Conservation (phyloP, 2,329 filamentous ascomycete genomes). For the Xylariaceae sp. region DNA sequence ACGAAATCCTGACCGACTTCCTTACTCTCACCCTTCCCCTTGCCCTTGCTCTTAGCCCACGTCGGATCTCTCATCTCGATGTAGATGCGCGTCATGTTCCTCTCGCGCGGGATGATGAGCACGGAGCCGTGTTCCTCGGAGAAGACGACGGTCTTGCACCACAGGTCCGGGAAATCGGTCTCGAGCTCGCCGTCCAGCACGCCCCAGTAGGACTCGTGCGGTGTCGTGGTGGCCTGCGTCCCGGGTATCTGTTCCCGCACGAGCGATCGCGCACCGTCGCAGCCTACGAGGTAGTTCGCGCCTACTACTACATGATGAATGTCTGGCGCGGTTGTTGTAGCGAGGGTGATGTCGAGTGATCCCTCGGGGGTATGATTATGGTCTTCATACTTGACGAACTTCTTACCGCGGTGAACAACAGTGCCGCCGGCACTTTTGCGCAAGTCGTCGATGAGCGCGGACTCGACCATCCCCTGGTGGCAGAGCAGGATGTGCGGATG, state of each 20-base stretch:
- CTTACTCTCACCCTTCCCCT: no score
- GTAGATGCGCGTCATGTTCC: conserved; percentile 64
- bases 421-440: conserved; percentile 57
- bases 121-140: conserved; percentile 63
- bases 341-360: no score
- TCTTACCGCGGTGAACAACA: no score
- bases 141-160: conserved; percentile 67
- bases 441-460: conserved; percentile 64
- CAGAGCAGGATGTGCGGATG: conserved; percentile 54
- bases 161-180: conserved; percentile 69
- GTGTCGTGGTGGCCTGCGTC: conserved; percentile 30
- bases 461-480: conserved; percentile 73
- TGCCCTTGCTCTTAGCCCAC: conserved; percentile 35
- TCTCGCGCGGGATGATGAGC: conserved; percentile 67
- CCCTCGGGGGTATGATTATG: no score
- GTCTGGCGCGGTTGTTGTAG: no score
- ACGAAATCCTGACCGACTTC: conserved; percentile 60
- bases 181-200: conserved; percentile 66
- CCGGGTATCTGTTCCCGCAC: conserved; percentile 60
- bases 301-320: no score
- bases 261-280: conserved; percentile 66
- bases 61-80: conserved; percentile 48
- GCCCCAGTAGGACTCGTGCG: conserved; percentile 50
- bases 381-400: no score
- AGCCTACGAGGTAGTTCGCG: conserved; percentile 58